Evolutionary conservation across 1,284 basidiomycete species (phyloP).

Genomic region (Trichosporon sp.): DNA sequence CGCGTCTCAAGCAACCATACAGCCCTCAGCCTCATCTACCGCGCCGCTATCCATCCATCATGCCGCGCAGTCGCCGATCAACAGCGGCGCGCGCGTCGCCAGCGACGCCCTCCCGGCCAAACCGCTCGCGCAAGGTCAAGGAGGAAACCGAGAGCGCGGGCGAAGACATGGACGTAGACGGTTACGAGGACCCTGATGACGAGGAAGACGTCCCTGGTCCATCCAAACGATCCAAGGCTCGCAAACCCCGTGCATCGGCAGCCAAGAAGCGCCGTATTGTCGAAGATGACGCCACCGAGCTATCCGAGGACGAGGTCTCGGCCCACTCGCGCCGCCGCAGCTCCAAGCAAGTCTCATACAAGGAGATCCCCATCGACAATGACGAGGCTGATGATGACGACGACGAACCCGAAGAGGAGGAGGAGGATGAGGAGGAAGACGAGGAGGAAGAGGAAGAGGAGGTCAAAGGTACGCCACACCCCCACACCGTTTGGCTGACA

Average conservation of each 20-base stretch:
- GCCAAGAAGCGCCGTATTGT: constrained; percentile 4
- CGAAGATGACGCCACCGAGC: constrained; percentile 25
- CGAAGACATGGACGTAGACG: constrained; percentile 25
- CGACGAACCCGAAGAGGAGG: constrained; percentile 27
- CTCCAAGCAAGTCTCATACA: constrained; percentile 37
- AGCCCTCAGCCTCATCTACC: not conserved
- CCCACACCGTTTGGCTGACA: too few species aligned
- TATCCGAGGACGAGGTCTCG: constrained; percentile 30
- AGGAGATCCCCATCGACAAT: constrained; percentile 33
- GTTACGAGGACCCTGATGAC: constrained; percentile 29
- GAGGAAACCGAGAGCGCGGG: constrained; percentile 27
- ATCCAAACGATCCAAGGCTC: constrained; percentile 8
- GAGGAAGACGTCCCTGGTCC: constrained; percentile 29
- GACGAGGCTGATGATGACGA: constrained; percentile 32
- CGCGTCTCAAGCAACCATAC: constrained; percentile 6
- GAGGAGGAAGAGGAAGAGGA: constrained; percentile 31
- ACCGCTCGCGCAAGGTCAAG: constrained; percentile 26
- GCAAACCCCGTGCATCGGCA: constrained; percentile 20
- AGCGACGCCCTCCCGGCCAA: constrained; percentile 19
- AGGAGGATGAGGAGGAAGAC: constrained; percentile 29
- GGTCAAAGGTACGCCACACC: too few species aligned
- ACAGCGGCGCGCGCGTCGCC: constrained; percentile 22
- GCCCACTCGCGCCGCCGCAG: constrained; percentile 29
- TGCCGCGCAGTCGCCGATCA: constrained; percentile 30
- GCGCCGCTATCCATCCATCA: constrained; percentile 14